Conservation (phyloP, 495 filamentous ascomycete species). For the Apiosordaria backusii region DNA sequence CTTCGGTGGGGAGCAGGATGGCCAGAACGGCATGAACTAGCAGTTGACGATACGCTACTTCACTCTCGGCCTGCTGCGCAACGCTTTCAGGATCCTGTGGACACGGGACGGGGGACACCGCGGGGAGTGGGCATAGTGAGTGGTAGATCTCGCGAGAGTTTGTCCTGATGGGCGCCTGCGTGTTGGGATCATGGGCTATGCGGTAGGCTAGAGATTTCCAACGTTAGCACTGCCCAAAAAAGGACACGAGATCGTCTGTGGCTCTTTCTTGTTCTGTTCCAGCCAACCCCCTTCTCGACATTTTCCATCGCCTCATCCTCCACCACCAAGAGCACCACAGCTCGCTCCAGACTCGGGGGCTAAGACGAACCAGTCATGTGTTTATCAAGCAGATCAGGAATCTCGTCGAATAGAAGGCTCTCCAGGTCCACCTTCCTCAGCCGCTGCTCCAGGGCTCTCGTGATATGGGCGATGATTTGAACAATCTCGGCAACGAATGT, state of each 20-base stretch:
- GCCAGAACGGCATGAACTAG: conserved; percentile 74
- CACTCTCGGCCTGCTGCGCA: conserved; percentile 65
- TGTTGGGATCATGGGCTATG: conserved; percentile 46
- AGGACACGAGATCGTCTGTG: conserved; percentile 2
- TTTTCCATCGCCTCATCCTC: too few species aligned
- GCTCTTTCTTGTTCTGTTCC: neutral
- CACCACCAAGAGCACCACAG: too few species aligned
- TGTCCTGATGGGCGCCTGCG: conserved; percentile 54
- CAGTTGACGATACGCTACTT: conserved; percentile 75
- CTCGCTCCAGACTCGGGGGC: neutral
- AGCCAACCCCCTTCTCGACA: neutral
- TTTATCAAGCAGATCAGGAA: conserved; percentile 74
- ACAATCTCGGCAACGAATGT: conserved; percentile 81
- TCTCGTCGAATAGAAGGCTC: conserved; percentile 79
- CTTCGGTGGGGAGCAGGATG: conserved; percentile 83
- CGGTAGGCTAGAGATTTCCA: conserved; percentile 48
- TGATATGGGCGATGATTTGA: conserved; percentile 85
- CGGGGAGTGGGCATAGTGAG: conserved; percentile 73
- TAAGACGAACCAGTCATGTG: conserved; percentile 70
- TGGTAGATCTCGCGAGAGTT: conserved; percentile 73
- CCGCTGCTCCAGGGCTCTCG: conserved; percentile 78
- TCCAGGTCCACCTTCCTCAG: conserved; percentile 78
- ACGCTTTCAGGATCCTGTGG: conserved; percentile 46
- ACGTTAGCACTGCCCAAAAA: conserved; percentile 8
- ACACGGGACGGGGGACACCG: conserved; percentile 70